Base-by-base conservation (phyloP, 306 rosid genomes). In the Castanopsis chinensis region DNA sequence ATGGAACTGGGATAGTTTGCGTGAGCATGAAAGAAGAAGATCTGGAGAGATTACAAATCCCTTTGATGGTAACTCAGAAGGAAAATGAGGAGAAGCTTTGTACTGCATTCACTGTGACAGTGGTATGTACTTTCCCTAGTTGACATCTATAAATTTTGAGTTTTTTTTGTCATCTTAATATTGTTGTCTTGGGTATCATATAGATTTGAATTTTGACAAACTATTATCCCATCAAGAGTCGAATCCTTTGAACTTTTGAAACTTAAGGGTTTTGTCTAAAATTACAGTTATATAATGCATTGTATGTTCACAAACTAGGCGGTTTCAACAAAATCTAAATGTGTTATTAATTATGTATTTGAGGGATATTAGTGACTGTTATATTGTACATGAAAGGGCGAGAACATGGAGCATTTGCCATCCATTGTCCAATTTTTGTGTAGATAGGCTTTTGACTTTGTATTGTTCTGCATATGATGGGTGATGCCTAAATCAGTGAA, bases 1-100 rank as follows among this genome's bases (percentile, higher is more conserved):
- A 93, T 78, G 97, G 98, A 76, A 93, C 94, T 72, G 98, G 98
- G 32, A 93, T 93, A 78, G 88, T 93, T 64, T 93, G 98, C 54
- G 93, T 93, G 23, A 92, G 97, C 84, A 93, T 93, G 94, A 88
- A 73, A 73, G 97, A 81, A 54, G 92, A 90, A 80, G 93, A 90
- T 87, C 84, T 93, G 61, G 93, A 93, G 86, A 90, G 94, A 80
- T 80, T 93, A 83, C 85, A 88, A 64, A 89, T 93, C 76, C 98
- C 98, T 83, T 78, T 91, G 80, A 93, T 93, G 98, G 98, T 93
- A 59, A 82, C 86, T 76, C 88, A 89, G 59, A 93, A 86, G 78
- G 93, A 86, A 18, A 93, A 93, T 52, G 94, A 84, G 0, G 97
- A 93, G 85, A 88, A 93, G 70, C 98, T 91, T 52, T 4, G 83